A percentile compares a stretch with the other conserved stretches of the same genome.
Conservation (phyloP, 1,284 basidiomycete genomes). For the Megacollybia platyphylla region DNA sequence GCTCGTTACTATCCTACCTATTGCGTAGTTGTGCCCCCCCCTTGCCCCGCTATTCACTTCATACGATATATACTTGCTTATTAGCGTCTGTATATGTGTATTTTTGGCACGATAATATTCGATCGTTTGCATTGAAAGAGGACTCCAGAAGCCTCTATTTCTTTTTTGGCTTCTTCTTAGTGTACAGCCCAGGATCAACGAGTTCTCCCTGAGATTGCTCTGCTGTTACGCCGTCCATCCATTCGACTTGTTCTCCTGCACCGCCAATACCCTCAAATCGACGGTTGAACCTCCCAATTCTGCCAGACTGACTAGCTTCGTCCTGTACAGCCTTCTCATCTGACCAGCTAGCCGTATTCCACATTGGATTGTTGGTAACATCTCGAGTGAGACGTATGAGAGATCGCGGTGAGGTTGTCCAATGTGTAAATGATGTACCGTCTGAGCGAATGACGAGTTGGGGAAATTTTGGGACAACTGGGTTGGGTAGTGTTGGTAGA, state of each 20-base stretch:
- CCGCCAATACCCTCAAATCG: constrained; percentile 54
- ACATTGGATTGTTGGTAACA: constrained; percentile 75
- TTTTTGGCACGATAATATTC: too few relatives aligned
- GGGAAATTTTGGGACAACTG: constrained; percentile 73
- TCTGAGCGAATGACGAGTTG: constrained; percentile 76
- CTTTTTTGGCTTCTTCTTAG: constrained; percentile 7
- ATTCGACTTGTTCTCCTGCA: constrained; percentile 27
- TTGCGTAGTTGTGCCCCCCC: too few relatives aligned
- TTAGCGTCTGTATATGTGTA: too few relatives aligned
- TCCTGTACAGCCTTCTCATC: constrained; percentile 53
- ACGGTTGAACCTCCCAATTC: constrained; percentile 70
- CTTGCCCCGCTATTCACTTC: too few relatives aligned
- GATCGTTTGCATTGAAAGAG: too few relatives aligned
- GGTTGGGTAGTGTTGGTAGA: constrained; percentile 55
- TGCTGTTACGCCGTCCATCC: constrained; percentile 26
- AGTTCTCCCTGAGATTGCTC: constrained; percentile 10
- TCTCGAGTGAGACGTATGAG: constrained; percentile 68
- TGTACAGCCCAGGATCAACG: constrained; percentile 9
- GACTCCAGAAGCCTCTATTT: constrained; percentile 3
- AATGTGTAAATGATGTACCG: constrained; percentile 78
- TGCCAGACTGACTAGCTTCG: constrained; percentile 56
- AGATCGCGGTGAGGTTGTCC: constrained; percentile 75
- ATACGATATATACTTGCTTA: too few relatives aligned
- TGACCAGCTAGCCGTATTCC: constrained; percentile 52
- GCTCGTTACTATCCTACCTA: too few relatives aligned